Conservation (phyloP, 352 stramenopile species). For the Globisporangium megalacanthum region DNA sequence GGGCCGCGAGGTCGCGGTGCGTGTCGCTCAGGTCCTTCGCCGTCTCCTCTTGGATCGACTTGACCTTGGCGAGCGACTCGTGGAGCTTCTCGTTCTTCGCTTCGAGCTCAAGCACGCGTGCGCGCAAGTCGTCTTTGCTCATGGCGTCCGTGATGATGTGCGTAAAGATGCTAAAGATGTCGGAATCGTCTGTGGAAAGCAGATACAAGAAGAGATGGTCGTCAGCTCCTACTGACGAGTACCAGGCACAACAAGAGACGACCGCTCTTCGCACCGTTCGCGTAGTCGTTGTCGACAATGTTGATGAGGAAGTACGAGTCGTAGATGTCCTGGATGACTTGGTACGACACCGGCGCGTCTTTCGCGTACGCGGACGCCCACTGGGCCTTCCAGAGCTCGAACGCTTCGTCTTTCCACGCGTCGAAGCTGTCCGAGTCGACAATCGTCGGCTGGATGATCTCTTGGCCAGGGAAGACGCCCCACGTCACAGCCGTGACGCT, state of each 20-base stretch:
- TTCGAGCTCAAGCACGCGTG: constrained; percentile 66
- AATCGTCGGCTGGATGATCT: constrained; percentile 95
- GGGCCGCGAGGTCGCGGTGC: constrained; percentile 37
- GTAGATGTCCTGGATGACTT: constrained; percentile 84
- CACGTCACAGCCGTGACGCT: constrained; percentile 96
- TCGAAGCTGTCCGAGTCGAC: constrained; percentile 96
- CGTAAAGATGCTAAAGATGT: constrained; percentile 83
- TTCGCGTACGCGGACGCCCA: constrained; percentile 96
- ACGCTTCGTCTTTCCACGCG: constrained; percentile 95
- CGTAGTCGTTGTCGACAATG: constrained; percentile 98
- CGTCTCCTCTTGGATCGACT: constrained; percentile 56
- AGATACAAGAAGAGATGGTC: background rate
- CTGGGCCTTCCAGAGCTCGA: constrained; percentile 95
- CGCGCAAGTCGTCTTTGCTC: constrained; percentile 66
- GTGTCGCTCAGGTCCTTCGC: constrained; percentile 40
- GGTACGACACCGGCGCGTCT: constrained; percentile 44
- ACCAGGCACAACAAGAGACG: background rate
- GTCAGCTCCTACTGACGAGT: background rate
- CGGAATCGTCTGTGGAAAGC: constrained; percentile 46
- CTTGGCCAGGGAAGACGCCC: constrained; percentile 94
- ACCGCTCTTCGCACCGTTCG: constrained; percentile 30
- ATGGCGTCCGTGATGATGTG: constrained; percentile 79
- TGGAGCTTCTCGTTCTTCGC: constrained; percentile 72
- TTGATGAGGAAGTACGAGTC: constrained; percentile 97
- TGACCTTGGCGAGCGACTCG: constrained; percentile 61